Evolutionary conservation across 495 filamentous ascomycete species (phyloP).

Genomic region (Aspergillus avenaceus): DNA sequence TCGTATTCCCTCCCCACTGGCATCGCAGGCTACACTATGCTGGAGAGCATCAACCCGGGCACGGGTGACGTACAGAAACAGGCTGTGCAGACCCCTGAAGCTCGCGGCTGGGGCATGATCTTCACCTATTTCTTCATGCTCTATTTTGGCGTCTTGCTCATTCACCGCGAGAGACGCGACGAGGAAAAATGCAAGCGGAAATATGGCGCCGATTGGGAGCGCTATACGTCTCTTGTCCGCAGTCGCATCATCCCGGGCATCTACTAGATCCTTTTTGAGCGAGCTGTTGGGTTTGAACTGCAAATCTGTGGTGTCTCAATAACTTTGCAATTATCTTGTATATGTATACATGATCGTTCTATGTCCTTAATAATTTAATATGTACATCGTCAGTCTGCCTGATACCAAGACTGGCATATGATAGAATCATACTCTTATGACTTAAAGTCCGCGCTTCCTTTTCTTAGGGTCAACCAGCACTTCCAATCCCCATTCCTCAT

Average conservation of each 20-base stretch:
- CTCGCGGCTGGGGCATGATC: constrained; percentile 75
- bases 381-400: too few species aligned
- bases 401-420: not conserved
- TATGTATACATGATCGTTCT: too few species aligned
- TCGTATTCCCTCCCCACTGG: constrained; percentile 88
- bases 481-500: constrained; percentile 38
- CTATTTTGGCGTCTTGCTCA: constrained; percentile 84
- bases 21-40: constrained; percentile 69
- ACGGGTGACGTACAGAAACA: constrained; percentile 53
- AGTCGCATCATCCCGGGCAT: constrained; percentile 88
- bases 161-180: constrained; percentile 89
- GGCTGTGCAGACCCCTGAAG: constrained; percentile 63
- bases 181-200: constrained; percentile 90
- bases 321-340: not conserved
- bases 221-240: constrained; percentile 77
- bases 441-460: constrained; percentile 27
- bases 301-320: not conserved
- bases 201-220: constrained; percentile 92
- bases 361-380: constrained; percentile 5
- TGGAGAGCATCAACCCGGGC: constrained; percentile 38
- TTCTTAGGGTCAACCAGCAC: constrained; percentile 33
- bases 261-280: constrained; percentile 51
- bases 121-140: constrained; percentile 94
- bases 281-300: not conserved
- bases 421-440: not conserved